These are phyloP conservation scores for Solanum bulbocastanum DNA, from an alignment of 257 asterid species.

Conservation along the genomic window DNA sequence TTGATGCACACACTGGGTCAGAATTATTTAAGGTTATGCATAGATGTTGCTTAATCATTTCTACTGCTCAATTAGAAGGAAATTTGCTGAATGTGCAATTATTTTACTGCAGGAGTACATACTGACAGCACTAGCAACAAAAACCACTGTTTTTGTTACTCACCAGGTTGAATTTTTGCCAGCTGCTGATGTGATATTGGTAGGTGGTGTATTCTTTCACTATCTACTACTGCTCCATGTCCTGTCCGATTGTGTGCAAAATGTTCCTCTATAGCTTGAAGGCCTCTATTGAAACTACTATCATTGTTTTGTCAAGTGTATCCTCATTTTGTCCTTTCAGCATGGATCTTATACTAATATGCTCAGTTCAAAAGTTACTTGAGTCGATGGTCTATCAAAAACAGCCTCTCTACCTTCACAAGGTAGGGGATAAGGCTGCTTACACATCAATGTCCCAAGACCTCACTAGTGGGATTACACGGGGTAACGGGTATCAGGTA, in stretches of 20 bases:
- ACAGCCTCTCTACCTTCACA: background rate
- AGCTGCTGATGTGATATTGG: conserved; percentile 93
- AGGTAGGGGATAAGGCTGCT: background rate
- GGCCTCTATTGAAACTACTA: background rate
- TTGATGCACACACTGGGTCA: conserved; percentile 97
- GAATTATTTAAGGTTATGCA: conserved; percentile 70
- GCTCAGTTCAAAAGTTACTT: background rate
- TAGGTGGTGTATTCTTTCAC: conserved; percentile 15
- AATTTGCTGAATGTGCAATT: conserved; percentile 12
- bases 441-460: background rate
- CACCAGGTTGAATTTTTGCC: conserved; percentile 98
- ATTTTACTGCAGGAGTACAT: conserved; percentile 76
- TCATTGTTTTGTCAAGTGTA: background rate
- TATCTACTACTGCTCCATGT: background rate
- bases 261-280: background rate
- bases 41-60: background rate
- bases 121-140: conserved; percentile 69
- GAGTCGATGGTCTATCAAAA: background rate
- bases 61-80: background rate
- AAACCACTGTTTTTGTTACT: conserved; percentile 85
- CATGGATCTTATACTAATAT: background rate
- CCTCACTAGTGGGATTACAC: background rate
- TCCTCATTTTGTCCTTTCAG: background rate
- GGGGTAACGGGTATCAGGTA: background rate
- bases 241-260: background rate